phyloP scores from a whole-genome alignment of 2,329 filamentous ascomycete species.

The Diaporthe eres region DNA sequence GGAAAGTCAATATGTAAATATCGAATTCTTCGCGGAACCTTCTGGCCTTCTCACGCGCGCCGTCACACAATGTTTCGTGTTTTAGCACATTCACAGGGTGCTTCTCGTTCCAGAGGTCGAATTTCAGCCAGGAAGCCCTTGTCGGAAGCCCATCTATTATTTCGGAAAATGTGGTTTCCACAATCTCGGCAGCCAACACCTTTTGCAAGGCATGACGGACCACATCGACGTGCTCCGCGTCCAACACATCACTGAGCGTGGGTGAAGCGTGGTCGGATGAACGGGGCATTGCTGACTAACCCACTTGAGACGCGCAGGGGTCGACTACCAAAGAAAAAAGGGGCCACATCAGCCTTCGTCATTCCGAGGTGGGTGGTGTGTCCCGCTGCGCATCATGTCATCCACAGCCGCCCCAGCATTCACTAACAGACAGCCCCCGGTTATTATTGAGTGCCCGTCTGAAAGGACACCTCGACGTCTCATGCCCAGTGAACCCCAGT shows the following conservation, averaged over 20 bases:
- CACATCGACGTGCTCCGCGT: background rate
- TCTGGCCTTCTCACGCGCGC: background rate
- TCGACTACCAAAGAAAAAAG: background rate
- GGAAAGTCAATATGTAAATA: background rate
- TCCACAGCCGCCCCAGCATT: constrained; percentile 4
- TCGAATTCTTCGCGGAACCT: background rate
- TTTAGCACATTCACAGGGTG: background rate
- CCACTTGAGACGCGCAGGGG: too few relatives aligned
- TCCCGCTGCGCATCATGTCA: constrained; percentile 24
- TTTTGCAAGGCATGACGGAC: background rate
- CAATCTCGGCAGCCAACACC: background rate
- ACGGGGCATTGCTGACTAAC: too few relatives aligned
- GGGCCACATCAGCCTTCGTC: constrained; percentile 29
- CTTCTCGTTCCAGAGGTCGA: background rate
- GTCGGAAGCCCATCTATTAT: constrained; percentile 7
- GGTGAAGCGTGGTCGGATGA: too few relatives aligned
- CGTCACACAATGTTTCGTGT: background rate
- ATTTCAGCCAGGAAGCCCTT: background rate
- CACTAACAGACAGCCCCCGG: background rate
- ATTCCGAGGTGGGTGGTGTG: constrained; percentile 22
- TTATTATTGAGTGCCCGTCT: constrained; percentile 19
- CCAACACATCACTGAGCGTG: background rate
- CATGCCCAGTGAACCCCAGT: background rate
- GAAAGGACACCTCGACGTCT: constrained; percentile 39
- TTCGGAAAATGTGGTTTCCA: background rate